phyloP scores from a whole-genome alignment of 768 basidiomycete genomes.

The Tulasnella sp. region DNA sequence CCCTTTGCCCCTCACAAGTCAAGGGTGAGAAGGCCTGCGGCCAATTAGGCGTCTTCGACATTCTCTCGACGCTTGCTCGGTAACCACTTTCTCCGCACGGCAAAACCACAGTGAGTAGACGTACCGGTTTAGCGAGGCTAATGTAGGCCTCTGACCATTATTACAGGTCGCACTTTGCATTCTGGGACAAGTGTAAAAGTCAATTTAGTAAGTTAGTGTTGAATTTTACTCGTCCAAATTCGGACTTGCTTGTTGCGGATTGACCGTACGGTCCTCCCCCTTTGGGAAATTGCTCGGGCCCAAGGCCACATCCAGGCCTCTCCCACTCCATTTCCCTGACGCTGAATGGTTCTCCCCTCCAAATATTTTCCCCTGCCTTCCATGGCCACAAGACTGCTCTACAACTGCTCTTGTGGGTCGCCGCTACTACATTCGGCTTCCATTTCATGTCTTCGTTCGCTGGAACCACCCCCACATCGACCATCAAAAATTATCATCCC shows the following conservation, averaged over 20 bases:
- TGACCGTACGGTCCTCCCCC: neutral
- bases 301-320: constrained; percentile 12
- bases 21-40: constrained; percentile 12
- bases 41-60: constrained; percentile 4
- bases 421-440: neutral
- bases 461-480: constrained; percentile 3
- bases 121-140: neutral
- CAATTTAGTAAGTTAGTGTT: constrained; percentile 4
- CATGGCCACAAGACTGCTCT: neutral
- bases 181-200: neutral
- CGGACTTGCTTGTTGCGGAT: constrained; percentile 7
- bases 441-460: neutral
- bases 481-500: neutral
- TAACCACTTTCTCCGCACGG: neutral
- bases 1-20: neutral
- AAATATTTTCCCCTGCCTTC: constrained; percentile 6
- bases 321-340: constrained; percentile 7
- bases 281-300: constrained; percentile 8
- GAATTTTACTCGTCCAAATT: neutral
- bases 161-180: neutral
- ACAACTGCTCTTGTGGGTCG: neutral
- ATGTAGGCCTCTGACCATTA: neutral
- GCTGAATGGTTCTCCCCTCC: neutral
- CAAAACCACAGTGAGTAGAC: too few species aligned
- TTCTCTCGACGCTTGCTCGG: neutral